These are phyloP conservation scores for Fusarium hostae DNA, from an alignment of 2,329 filamentous ascomycete genomes.

Conservation along the genomic window DNA sequence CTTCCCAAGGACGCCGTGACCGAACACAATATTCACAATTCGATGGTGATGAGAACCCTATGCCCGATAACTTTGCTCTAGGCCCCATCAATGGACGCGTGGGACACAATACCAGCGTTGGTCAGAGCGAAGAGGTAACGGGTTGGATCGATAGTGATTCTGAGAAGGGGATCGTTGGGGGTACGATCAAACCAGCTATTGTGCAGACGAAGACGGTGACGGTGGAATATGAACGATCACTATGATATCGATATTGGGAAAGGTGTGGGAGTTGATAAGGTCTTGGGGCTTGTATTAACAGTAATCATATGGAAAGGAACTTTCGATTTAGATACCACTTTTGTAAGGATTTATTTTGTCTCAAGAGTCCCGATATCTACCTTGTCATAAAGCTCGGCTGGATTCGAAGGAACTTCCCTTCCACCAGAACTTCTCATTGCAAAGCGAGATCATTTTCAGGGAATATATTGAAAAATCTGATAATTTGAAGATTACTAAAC, in stretches of 20 bases:
- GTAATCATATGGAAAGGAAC: not conserved
- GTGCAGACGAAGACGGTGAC: conserved; percentile 41
- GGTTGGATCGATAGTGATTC: conserved; percentile 39
- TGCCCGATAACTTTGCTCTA: conserved; percentile 13
- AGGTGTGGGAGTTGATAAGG: not conserved
- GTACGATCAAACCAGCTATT: conserved; percentile 24
- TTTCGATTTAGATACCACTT: conserved; percentile 11
- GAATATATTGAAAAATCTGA: no score
- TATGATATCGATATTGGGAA: not conserved
- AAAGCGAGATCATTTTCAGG: no score
- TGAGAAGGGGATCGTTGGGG: conserved; percentile 33
- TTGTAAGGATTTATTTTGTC: conserved; percentile 3
- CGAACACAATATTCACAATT: conserved; percentile 39
- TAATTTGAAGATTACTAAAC: not conserved
- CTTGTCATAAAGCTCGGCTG: no score
- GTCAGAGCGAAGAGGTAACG: conserved; percentile 23
- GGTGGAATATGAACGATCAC: conserved; percentile 30
- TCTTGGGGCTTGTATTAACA: not conserved
- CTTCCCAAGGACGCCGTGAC: conserved; percentile 29
- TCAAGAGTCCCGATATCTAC: not conserved
- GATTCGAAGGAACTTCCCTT: not conserved
- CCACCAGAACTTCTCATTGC: not conserved
- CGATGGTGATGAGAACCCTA: conserved; percentile 21
- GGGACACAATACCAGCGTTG: conserved; percentile 28
- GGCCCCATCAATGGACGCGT: conserved; percentile 19